Evolutionary conservation across 106 monocot species (phyloP).

Genomic region (Platanthera guangdongensis): DNA sequence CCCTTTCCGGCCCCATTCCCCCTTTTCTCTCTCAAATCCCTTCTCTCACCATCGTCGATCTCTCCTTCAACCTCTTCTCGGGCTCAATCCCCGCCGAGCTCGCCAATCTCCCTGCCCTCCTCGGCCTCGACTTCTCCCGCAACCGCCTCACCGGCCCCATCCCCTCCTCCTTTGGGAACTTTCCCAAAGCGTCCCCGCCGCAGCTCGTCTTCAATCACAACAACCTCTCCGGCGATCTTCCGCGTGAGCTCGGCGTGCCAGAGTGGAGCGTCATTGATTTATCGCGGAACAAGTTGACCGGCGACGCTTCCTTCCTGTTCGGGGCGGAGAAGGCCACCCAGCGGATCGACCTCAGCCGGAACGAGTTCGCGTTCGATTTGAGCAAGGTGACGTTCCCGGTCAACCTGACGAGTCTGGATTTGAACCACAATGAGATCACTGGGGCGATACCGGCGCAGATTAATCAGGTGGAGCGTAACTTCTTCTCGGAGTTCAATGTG

Average conservation of each 20-base stretch:
- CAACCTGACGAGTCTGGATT: conserved; percentile 11
- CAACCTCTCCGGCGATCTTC: conserved; percentile 37
- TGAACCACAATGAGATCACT: conserved; percentile 15
- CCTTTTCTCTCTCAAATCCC: conserved; percentile 22
- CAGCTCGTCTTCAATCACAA: conserved; percentile 33
- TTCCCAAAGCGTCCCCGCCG: conserved; percentile 1
- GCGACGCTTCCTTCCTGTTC: conserved; percentile 47
- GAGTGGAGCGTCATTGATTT: neutral
- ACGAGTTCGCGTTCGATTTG: conserved; percentile 44
- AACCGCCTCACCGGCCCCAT: conserved; percentile 43
- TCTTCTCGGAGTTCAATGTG: conserved; percentile 24
- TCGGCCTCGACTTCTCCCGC: conserved; percentile 24
- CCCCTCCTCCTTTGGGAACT: conserved; percentile 18
- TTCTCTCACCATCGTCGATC: conserved; percentile 19
- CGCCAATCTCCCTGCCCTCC: conserved; percentile 18
- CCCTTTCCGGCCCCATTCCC: conserved; percentile 43
- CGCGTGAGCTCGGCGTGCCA: conserved; percentile 6
- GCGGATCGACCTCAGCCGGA: conserved; percentile 34
- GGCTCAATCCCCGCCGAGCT: conserved; percentile 39
- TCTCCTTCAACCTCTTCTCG: conserved; percentile 34
- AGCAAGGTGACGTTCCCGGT: conserved; percentile 26
- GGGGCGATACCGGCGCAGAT: conserved; percentile 16
- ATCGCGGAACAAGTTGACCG: conserved; percentile 11
- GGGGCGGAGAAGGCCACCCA: conserved; percentile 13
- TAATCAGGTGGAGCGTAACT: conserved; percentile 3